Evolutionary conservation across 805 yeast genomes (phyloP).

Genomic region (Metschnikowia koreensis): DNA sequence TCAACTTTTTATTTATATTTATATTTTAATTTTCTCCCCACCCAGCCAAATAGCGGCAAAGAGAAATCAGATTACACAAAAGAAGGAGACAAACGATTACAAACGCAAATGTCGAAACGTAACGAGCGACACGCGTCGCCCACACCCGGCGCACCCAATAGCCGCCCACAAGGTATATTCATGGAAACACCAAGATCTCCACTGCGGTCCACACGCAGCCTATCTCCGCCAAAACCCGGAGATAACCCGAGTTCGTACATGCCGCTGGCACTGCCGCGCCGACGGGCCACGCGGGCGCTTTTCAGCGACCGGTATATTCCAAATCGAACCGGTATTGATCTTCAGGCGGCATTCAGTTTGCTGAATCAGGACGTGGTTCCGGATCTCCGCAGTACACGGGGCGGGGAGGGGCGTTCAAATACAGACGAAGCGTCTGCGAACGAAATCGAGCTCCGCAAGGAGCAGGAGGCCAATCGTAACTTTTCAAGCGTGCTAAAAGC

Average conservation of each 20-base stretch:
- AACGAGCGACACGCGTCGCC: conserved; percentile 3
- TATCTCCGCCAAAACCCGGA: conserved; percentile 38
- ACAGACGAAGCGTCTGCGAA: conserved; percentile 35
- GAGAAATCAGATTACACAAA: not conserved
- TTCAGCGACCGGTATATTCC: conserved; percentile 90
- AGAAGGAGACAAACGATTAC: not conserved
- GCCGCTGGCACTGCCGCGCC: conserved; percentile 46
- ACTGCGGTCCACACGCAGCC: conserved; percentile 37
- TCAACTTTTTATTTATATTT: too few species aligned
- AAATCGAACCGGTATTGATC: conserved; percentile 76
- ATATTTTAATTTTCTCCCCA: too few species aligned
- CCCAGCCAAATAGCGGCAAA: not conserved
- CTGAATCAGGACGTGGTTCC: conserved; percentile 45
- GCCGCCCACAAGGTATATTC: not conserved
- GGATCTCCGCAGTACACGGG: conserved; percentile 25
- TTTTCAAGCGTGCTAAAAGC: conserved; percentile 84
- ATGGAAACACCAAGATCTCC: conserved; percentile 42
- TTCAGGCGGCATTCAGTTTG: conserved; percentile 79
- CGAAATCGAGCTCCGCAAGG: conserved; percentile 66
- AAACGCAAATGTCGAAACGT: conserved; percentile 2
- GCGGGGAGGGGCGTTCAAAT: conserved; percentile 12
- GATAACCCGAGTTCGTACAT: conserved; percentile 23
- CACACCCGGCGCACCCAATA: not conserved
- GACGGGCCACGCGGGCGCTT: conserved; percentile 45
- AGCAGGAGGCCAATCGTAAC: conserved; percentile 82